These are phyloP conservation scores for Panus rudis DNA, from an alignment of 768 basidiomycete genomes.

Conservation along the genomic window DNA sequence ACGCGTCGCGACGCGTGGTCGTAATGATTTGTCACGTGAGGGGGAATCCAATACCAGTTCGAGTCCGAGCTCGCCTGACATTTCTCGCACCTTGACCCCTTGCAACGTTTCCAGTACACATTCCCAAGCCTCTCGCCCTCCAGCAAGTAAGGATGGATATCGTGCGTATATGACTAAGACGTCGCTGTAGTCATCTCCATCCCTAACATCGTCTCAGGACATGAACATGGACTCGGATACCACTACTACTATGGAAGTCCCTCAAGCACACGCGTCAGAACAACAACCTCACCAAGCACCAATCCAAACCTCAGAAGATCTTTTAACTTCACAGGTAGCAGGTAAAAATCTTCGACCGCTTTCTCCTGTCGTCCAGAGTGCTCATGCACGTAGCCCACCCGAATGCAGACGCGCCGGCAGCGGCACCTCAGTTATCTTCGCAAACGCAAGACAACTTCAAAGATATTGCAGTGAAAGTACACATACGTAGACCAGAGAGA, in stretches of 20 bases:
- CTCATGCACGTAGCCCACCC: too few species aligned
- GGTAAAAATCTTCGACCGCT: too few species aligned
- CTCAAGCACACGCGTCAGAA: too few species aligned
- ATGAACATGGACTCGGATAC: constrained; percentile 1
- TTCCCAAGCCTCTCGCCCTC: neutral
- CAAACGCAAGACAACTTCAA: too few species aligned
- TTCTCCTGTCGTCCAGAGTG: too few species aligned
- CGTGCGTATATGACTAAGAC: too few species aligned
- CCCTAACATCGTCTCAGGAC: neutral
- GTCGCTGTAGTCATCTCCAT: too few species aligned
- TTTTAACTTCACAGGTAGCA: too few species aligned
- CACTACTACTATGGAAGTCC: neutral
- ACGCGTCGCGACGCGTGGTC: neutral
- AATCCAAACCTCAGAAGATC: too few species aligned
- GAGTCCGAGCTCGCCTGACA: neutral
- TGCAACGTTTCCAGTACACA: neutral
- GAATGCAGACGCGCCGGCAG: too few species aligned
- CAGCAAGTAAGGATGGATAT: neutral
- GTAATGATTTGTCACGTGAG: neutral
- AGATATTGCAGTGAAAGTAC: constrained; percentile 82
- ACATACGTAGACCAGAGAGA: constrained; percentile 69
- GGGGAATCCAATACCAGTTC: neutral
- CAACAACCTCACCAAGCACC: too few species aligned
- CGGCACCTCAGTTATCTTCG: too few species aligned
- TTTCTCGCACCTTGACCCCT: neutral